phyloP scores from a whole-genome alignment of 1,284 basidiomycete genomes.

The Tremellales sp. region DNA sequence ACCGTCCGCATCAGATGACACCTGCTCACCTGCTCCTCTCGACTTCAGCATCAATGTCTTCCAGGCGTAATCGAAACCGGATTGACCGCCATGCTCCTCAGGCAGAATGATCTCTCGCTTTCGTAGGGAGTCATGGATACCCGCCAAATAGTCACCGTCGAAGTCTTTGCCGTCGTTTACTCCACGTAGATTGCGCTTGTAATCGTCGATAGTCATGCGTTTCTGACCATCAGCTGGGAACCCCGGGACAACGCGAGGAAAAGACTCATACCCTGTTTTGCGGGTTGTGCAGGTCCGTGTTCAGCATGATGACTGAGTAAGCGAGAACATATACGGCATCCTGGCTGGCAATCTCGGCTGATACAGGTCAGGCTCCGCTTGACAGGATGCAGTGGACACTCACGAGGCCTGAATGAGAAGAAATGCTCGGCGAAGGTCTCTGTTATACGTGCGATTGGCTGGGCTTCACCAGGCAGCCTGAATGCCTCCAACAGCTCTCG shows the following conservation, averaged over 20 bases:
- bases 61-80: conserved; percentile 99
- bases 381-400: conserved; percentile 16
- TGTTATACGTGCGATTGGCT: conserved; percentile 91
- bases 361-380: conserved; percentile 1
- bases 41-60: conserved; percentile 86
- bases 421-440: conserved; percentile 91
- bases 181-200: conserved; percentile 84
- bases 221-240: conserved; percentile 60
- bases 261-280: conserved; percentile 82
- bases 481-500: conserved; percentile 91
- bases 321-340: conserved; percentile 94
- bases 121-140: conserved; percentile 89
- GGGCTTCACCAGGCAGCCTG: conserved; percentile 89
- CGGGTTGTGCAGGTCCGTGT: conserved; percentile 97
- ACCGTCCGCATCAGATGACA: neutral
- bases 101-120: conserved; percentile 96
- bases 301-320: conserved; percentile 97
- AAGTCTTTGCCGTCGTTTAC: conserved; percentile 88
- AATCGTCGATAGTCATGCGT: conserved; percentile 95
- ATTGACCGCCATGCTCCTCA: conserved; percentile 93
- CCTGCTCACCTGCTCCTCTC: conserved; percentile 63
- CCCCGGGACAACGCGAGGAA: conserved; percentile 21
- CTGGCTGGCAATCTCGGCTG: conserved; percentile 81
- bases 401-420: conserved; percentile 77
- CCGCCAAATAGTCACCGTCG: conserved; percentile 73